Evolutionary conservation across 768 basidiomycete species (phyloP).

Genomic region (Phaffia australis): DNA sequence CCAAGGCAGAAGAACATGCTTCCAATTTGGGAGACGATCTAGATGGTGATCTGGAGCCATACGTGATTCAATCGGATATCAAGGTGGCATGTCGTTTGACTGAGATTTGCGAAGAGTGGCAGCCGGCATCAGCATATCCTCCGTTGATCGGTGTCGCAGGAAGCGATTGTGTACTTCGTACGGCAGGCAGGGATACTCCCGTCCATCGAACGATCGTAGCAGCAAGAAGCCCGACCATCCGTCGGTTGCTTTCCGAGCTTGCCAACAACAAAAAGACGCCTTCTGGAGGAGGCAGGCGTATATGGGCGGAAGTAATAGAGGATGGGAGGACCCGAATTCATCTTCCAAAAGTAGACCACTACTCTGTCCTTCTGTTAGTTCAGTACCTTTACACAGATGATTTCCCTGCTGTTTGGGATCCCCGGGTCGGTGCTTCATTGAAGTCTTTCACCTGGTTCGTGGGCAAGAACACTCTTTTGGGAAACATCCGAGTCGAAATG

Average conservation of each 20-base stretch:
- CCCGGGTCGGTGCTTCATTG: constrained; percentile 48
- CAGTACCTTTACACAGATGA: constrained; percentile 83
- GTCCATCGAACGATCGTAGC: too few relatives aligned
- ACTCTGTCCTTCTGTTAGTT: constrained; percentile 63
- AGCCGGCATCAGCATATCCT: constrained; percentile 27
- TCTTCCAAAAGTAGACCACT: constrained; percentile 51
- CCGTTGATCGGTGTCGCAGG: constrained; percentile 22
- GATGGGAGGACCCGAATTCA: constrained; percentile 27
- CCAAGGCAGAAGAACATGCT: constrained; percentile 17
- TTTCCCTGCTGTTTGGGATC: constrained; percentile 73
- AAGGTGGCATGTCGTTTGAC: constrained; percentile 32
- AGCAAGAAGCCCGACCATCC: too few relatives aligned
- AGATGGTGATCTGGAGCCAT: constrained; percentile 40
- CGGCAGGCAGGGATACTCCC: constrained; percentile 27
- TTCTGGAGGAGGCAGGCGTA: constrained; percentile 2
- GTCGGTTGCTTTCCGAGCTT: constrained; percentile 42
- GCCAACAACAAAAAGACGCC: neutral
- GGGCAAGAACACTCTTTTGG: constrained; percentile 40
- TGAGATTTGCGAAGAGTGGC: constrained; percentile 33
- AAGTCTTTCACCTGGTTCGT: constrained; percentile 37
- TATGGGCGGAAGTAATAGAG: constrained; percentile 32
- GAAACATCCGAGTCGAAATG: constrained; percentile 55
- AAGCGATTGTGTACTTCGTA: constrained; percentile 29
- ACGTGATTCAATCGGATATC: constrained; percentile 34
- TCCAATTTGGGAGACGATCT: neutral